phyloP scores from a whole-genome alignment of 2,329 filamentous ascomycete species.

The Colletotrichum tabaci region DNA sequence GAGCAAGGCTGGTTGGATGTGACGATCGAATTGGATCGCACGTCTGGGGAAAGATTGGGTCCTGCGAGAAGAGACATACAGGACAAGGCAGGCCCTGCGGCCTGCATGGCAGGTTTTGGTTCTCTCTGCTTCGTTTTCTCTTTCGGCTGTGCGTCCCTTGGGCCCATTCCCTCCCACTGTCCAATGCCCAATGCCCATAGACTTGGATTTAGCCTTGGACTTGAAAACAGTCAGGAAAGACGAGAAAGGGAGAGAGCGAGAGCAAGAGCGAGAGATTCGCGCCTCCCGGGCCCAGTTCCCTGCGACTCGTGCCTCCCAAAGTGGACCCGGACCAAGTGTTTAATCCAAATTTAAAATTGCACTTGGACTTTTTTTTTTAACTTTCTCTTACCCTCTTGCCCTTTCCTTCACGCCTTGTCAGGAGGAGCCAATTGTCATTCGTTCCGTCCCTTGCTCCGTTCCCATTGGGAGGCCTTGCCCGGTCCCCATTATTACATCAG shows the following conservation, averaged over 20 bases:
- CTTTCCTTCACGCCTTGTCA: constrained; percentile 1
- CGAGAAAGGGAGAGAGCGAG: constrained; percentile 22
- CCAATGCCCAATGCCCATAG: background rate
- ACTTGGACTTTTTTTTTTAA: constrained; percentile 6
- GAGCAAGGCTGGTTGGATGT: background rate
- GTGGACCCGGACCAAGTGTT: constrained; percentile 33
- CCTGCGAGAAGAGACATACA: constrained; percentile 17
- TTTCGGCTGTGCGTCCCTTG: background rate
- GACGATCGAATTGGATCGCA: constrained; percentile 41
- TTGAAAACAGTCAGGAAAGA: too few relatives aligned
- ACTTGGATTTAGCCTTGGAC: background rate
- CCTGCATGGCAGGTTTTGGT: background rate
- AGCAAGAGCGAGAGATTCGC: constrained; percentile 7
- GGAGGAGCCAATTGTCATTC: constrained; percentile 14
- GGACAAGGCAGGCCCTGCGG: background rate
- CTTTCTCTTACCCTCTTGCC: too few relatives aligned
- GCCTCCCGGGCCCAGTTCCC: constrained; percentile 1
- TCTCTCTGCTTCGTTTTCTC: constrained; percentile 8
- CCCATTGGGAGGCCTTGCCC: constrained; percentile 31
- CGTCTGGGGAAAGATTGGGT: constrained; percentile 39
- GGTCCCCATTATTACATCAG: constrained; percentile 35
- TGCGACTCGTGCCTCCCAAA: constrained; percentile 34
- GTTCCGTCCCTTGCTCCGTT: constrained; percentile 13
- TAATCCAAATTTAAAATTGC: constrained; percentile 39
- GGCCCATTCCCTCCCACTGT: background rate